phyloP scores from a whole-genome alignment of 148 eudicot species.

The Cornus suecica region DNA sequence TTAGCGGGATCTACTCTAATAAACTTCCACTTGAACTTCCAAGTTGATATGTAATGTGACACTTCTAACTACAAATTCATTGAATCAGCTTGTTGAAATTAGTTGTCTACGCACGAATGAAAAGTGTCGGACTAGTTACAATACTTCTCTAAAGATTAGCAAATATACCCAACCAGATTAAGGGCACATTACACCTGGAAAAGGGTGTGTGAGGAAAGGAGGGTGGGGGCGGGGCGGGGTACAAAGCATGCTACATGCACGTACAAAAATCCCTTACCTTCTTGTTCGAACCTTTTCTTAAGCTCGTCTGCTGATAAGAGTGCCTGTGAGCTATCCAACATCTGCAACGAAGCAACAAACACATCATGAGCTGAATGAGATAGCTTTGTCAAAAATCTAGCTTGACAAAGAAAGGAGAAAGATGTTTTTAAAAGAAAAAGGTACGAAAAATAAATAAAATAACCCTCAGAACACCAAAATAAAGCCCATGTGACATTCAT shows the following conservation, averaged over 20 bases:
- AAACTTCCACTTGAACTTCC: too few relatives aligned
- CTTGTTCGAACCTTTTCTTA: slow-evolving; percentile 65
- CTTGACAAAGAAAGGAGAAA: background rate
- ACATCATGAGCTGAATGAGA: too few relatives aligned
- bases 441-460: too few relatives aligned
- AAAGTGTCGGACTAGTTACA: background rate
- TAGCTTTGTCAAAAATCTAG: background rate
- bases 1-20: too few relatives aligned
- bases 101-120: background rate
- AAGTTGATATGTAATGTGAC: too few relatives aligned
- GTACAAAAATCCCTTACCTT: slow-evolving; percentile 43
- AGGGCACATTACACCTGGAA: background rate
- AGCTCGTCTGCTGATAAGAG: slow-evolving; percentile 73
- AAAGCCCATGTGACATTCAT: background rate
- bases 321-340: slow-evolving; percentile 73
- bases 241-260: background rate
- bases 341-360: slow-evolving; percentile 34
- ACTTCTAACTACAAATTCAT: background rate
- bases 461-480: too few relatives aligned
- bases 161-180: background rate
- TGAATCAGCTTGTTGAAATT: background rate
- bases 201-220: too few relatives aligned
- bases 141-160: background rate
- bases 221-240: too few relatives aligned
- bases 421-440: too few relatives aligned